Evolutionary conservation across 208 protist species (phyloP), one percentile per base, ranked within the genome.

Genomic region (Phytomonas sp.): DNA sequence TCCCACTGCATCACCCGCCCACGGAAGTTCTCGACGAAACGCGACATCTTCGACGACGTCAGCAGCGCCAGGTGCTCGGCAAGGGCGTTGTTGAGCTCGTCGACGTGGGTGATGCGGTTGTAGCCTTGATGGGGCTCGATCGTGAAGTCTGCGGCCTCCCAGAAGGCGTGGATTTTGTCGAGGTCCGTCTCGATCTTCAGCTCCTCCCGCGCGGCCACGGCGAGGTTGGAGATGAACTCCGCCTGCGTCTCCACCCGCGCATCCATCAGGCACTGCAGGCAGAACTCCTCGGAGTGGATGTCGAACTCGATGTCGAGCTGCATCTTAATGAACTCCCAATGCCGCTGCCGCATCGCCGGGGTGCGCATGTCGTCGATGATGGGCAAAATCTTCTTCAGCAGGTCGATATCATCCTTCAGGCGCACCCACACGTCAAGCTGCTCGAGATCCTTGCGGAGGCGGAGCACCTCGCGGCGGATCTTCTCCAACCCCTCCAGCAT

Each of bases 341-440:
- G 97, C 29, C 97, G 86, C 36, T 78, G 79, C 8, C 96, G 88
- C 33, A 98, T 96, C 8, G 96, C 96, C 17, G 80, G 82, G 32
- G 97, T 98, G 66, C 94, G 94, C n/a, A 99, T 81, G 68, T 99
- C 96, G 63, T 93, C 83, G 60, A 99, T 95, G 59, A 99, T 93
- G 29, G 98, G 97, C 76, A 99, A 82, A 6, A 96, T 86, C 69
- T 89, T 89, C 77, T 96, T 96, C 74, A 99, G 97, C 61, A 96
- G 81, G 62, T 98, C 96, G 29, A 99, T 97, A 60, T 96, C 81
- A 43, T 99, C 94, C 74, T 96, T 93, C 28, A 98, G 80, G 59
- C 82, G 83, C 53, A 87, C 81, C 92, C 94, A 98, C 31, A 98
- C 94, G 51, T 98, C 91, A 68, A 90, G 89, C 53, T 88, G 76